These are phyloP conservation scores for Moringa oleifera DNA, from an alignment of 345 rosid genomes.

Conservation along the genomic window DNA sequence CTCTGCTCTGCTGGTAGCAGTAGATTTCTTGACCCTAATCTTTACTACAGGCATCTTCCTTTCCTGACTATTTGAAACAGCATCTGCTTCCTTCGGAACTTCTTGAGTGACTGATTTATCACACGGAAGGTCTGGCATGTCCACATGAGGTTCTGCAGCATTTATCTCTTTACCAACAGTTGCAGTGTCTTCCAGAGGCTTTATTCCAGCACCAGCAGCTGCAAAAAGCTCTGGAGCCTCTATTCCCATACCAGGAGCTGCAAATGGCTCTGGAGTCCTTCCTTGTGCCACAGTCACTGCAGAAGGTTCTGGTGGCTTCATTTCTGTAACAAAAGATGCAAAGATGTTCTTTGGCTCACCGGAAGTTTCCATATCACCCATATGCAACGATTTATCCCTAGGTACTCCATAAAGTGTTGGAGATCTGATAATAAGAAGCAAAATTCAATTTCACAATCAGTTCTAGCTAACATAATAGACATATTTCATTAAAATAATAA, in stretches of 20 bases:
- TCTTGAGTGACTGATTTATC: slow-evolving; percentile 37
- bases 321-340: slow-evolving; percentile 39
- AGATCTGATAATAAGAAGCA: slow-evolving; percentile 43
- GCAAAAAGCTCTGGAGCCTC: slow-evolving; percentile 16
- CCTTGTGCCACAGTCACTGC: slow-evolving; percentile 16
- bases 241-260: slow-evolving; percentile 11
- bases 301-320: slow-evolving; percentile 20
- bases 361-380: slow-evolving; percentile 56
- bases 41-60: slow-evolving; percentile 53
- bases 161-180: slow-evolving; percentile 34
- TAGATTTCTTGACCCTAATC: slow-evolving; percentile 65
- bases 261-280: slow-evolving; percentile 18
- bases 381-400: slow-evolving; percentile 47
- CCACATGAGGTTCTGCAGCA: slow-evolving; percentile 39
- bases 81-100: slow-evolving; percentile 40
- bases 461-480: not conserved
- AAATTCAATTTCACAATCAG: not conserved
- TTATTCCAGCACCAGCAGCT: slow-evolving; percentile 19
- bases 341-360: slow-evolving; percentile 50
- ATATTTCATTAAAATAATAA: not conserved
- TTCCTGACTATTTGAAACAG: slow-evolving; percentile 53
- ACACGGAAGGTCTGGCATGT: slow-evolving; percentile 21
- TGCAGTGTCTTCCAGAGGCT: slow-evolving; percentile 22
- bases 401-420: slow-evolving; percentile 88
- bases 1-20: slow-evolving; percentile 62